Percentiles rank a stretch among this genome's conserved stretches.
These are phyloP conservation scores for Panaeolus papilionaceus DNA, from an alignment of 768 basidiomycete species.

Conservation along the genomic window DNA sequence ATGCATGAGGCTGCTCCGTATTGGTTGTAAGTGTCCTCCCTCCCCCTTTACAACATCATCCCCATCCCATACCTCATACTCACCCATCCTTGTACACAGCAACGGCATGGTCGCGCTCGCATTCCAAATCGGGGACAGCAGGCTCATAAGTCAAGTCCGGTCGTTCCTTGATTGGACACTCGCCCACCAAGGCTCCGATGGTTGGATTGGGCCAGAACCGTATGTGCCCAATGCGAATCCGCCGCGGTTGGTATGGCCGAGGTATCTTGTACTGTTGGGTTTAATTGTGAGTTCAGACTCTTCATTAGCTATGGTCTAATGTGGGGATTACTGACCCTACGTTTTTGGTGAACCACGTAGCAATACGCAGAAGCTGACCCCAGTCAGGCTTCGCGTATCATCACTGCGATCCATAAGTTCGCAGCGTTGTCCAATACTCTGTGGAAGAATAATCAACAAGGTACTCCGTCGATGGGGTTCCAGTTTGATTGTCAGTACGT, in stretches of 20 bases:
- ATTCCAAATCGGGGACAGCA: conserved; percentile 44
- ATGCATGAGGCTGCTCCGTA: conserved; percentile 52
- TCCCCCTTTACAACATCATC: no score
- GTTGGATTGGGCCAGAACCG: conserved; percentile 50
- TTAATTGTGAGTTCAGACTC: conserved; percentile 35
- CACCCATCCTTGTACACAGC: conserved; percentile 24
- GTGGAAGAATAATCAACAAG: conserved; percentile 43
- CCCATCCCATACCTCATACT: no score
- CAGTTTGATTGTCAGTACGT: conserved; percentile 50
- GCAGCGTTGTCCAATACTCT: conserved; percentile 39
- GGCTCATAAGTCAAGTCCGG: conserved; percentile 44
- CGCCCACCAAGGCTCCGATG: conserved; percentile 42
- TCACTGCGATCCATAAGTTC: conserved; percentile 46
- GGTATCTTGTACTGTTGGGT: conserved; percentile 46
- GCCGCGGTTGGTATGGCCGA: conserved; percentile 48
- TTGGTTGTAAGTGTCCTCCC: conserved; percentile 44
- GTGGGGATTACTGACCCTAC: no score
- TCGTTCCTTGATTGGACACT: conserved; percentile 47
- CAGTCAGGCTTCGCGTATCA: conserved; percentile 40
- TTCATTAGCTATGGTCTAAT: no score
- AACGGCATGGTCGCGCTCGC: conserved; percentile 49
- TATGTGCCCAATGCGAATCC: conserved; percentile 41
- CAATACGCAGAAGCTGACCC: conserved; percentile 52
- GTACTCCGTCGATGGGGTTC: conserved; percentile 43
- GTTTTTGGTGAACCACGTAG: conserved; percentile 24